Conservation (phyloP, 257 asterid genomes). For the Jacaranda mimosifolia region DNA sequence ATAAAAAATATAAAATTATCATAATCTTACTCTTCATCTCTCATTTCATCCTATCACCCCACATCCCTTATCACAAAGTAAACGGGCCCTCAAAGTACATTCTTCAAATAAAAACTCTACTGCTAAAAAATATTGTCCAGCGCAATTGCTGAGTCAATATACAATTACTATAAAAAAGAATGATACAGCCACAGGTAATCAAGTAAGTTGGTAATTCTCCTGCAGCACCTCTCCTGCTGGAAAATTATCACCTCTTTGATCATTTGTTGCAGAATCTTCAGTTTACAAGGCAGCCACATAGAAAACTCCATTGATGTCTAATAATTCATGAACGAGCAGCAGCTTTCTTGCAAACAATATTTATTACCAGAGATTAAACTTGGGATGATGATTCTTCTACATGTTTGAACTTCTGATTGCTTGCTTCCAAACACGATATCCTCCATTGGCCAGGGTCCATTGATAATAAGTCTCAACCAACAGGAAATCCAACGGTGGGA, state of each 20-base stretch:
- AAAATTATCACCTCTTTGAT: conserved; percentile 19
- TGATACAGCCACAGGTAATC: conserved; percentile 18
- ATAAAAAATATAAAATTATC: no score
- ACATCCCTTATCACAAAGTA: no score
- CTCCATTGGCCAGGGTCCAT: background rate
- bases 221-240: background rate
- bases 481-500: background rate
- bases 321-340: background rate
- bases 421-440: conserved; percentile 3
- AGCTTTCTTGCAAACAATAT: background rate
- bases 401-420: conserved; percentile 1
- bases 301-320: background rate
- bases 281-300: background rate
- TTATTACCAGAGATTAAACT: background rate
- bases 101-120: no score
- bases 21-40: no score
- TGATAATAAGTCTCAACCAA: conserved; percentile 1
- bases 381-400: background rate
- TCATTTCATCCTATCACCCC: no score
- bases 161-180: conserved; percentile 22
- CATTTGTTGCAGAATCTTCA: background rate
- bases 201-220: background rate
- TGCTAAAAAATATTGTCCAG: background rate
- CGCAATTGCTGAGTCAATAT: background rate
- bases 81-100: no score